These are phyloP conservation scores for Phytophthora hibernalis DNA, from an alignment of 352 stramenopile species.

Conservation along the genomic window DNA sequence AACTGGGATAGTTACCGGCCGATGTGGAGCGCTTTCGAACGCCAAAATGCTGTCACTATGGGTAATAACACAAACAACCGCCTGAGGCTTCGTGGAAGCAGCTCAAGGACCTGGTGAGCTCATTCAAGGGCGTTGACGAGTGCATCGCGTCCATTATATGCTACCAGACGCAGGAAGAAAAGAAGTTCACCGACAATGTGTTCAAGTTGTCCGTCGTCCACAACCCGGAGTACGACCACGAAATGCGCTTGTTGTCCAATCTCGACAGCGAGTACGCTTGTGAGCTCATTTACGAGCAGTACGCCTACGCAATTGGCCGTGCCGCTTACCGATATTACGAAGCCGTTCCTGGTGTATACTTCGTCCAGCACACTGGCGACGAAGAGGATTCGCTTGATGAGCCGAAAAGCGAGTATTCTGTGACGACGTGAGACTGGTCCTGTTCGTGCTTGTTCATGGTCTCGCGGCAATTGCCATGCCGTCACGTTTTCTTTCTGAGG, in stretches of 20 bases:
- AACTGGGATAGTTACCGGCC: slow-evolving; percentile 30
- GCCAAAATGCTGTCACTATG: slow-evolving; percentile 19
- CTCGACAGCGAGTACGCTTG: slow-evolving; percentile 35
- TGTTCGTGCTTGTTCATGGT: no score
- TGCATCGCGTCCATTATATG: slow-evolving; percentile 21
- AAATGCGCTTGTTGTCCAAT: slow-evolving; percentile 26
- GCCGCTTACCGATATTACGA: slow-evolving; percentile 22
- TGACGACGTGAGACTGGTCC: no score
- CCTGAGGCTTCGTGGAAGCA: slow-evolving; percentile 38
- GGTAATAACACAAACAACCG: slow-evolving; percentile 42
- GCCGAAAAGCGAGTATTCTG: no score
- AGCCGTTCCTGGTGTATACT: slow-evolving; percentile 3
- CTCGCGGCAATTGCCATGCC: no score
- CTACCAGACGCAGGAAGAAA: slow-evolving; percentile 29
- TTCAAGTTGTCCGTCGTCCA: slow-evolving; percentile 13
- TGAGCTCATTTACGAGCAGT: slow-evolving; percentile 29
- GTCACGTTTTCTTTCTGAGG: no score
- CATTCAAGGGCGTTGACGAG: slow-evolving; percentile 30
- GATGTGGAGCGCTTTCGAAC: slow-evolving; percentile 26
- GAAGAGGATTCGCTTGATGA: no score
- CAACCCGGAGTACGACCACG: slow-evolving; percentile 20
- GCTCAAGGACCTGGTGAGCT: slow-evolving; percentile 23
- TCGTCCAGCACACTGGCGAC: slow-evolving; percentile 2
- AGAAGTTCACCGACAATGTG: slow-evolving; percentile 18
- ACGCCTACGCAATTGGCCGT: slow-evolving; percentile 6